Conservation (phyloP, 2,329 filamentous ascomycete genomes). For the Aspergillus alliaceus region DNA sequence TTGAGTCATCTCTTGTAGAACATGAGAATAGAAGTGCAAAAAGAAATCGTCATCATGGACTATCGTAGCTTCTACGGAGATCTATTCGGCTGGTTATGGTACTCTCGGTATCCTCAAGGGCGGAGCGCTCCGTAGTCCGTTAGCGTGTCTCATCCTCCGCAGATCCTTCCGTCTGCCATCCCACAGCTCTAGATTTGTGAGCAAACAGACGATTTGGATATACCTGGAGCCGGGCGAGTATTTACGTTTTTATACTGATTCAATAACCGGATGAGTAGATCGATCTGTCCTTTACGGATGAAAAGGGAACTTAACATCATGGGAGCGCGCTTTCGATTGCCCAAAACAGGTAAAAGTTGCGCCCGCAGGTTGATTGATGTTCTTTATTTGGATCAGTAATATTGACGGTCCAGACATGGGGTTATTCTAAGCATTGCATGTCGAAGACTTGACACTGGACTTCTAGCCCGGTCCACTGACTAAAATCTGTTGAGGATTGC, state of each 20-base stretch:
- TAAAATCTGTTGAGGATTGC: slow-evolving; percentile 2
- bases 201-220: too few relatives aligned
- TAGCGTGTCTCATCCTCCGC: not conserved
- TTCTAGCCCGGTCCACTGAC: slow-evolving; percentile 17
- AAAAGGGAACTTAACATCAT: not conserved
- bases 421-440: not conserved
- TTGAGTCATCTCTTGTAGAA: too few relatives aligned
- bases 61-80: not conserved
- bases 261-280: not conserved
- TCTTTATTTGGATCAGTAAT: not conserved
- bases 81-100: too few relatives aligned
- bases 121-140: not conserved
- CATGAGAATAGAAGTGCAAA: too few relatives aligned
- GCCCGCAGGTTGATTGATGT: slow-evolving; percentile 1
- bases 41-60: too few relatives aligned
- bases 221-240: too few relatives aligned
- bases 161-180: too few relatives aligned
- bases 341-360: slow-evolving; percentile 4
- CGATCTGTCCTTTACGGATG: too few relatives aligned
- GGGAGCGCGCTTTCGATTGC: not conserved
- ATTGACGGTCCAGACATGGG: not conserved
- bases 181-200: too few relatives aligned
- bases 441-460: too few relatives aligned
- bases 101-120: not conserved
- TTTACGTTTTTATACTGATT: not conserved